Base-by-base conservation (phyloP, 441 rosid genomes). In the Viola pubescens region DNA sequence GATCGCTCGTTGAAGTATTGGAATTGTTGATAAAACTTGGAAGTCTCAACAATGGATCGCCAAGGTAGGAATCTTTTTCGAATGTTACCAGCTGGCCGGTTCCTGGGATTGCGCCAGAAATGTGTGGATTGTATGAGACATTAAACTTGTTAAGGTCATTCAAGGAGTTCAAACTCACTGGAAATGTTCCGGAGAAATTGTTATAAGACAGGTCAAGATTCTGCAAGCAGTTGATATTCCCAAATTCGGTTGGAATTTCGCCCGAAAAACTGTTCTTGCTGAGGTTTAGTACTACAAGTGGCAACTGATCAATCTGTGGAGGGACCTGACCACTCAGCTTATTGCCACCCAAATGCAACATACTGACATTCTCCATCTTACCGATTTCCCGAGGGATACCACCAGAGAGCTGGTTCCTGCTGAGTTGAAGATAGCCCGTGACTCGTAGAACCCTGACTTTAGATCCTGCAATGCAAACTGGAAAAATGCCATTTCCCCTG, bases 21-120 rank as follows among this genome's bases (percentile, higher is more conserved):
- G 61, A 8, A 12, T 64, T 72, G 44, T 41, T 48, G 37, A 87
- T 75, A 61, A 79, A 82, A 55, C 69, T 62, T 0, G 88, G 87
- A 54, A 91, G 80, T 4, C 8, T 26, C 68, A 91, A 77, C 40
- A 65, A 62, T 3, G 98, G 96, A 73, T 83, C 74, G 6, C 96
- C 98, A 4, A 88, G 81, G 70, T 76, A 91, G 16, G 95, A 86
- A 0, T 79, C 85, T 61, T 76, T 61, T 34, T 86, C 96, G 46
- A 91, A 75, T 2, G 98, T 91, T 16, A 82, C 72, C 51, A 91
- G 61, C 62, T 88, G 98, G 50, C 98, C 98, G 0, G 89, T 85
- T n/a, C 73, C 40, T 9, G 96, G 94, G 59, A 88, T 69, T 58
- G 37, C 47, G 0, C 96, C 98, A 0, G 89, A 76, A 54, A 91